Evolutionary conservation across 1,284 basidiomycete genomes (phyloP), one percentile per base, ranked within the genome.

Genomic region (Cutaneotrichosporon cutaneum): DNA sequence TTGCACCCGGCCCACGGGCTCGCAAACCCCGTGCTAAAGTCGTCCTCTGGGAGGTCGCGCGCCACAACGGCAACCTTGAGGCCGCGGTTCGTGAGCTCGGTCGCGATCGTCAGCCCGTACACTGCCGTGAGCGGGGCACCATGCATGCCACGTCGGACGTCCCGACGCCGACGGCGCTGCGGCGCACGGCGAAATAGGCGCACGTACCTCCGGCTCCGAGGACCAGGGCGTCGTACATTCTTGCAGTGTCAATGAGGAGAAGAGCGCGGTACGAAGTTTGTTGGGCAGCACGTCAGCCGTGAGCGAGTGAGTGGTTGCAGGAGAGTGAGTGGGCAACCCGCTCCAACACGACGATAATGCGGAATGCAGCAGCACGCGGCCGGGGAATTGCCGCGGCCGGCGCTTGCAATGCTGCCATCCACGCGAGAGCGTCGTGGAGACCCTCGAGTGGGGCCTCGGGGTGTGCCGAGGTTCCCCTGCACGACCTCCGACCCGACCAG

Each of bases 1-100:
- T 87, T 87, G 52, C 87, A 87, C 16, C 87, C 87, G 42, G 88
- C 88, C 85, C 89, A 90, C 0, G 88, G 88, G 65, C 83, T 85
- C 0, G 88, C 84, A 74, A 88, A 89, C 1, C 81, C 83, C 54
- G 85, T 83, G 9, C 84, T 85, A 55, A 81, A 77, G 18, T 82
- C 70, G 72, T 89, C 87, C 53, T 85, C 82, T 0, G 88, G 87
- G 64, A 88, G 78, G 68, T 90, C 88, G 56, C 86, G 81, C 0
- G 87, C 88, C 16, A 88, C 79, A 50, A 89, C 74, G 4, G 83
- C 85, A 26, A 89, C 81, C 50, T 77, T 80, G 75, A 84, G 83
- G 22, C 82, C 82, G 32, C 74, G 66, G 32, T 75, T 68, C 0
- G 73, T 73, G 42, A 84, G 77, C 57, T 79, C 78, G 22, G 77